Base-by-base conservation (phyloP, 1,284 basidiomycete genomes). In the Malassezia dermatis region DNA sequence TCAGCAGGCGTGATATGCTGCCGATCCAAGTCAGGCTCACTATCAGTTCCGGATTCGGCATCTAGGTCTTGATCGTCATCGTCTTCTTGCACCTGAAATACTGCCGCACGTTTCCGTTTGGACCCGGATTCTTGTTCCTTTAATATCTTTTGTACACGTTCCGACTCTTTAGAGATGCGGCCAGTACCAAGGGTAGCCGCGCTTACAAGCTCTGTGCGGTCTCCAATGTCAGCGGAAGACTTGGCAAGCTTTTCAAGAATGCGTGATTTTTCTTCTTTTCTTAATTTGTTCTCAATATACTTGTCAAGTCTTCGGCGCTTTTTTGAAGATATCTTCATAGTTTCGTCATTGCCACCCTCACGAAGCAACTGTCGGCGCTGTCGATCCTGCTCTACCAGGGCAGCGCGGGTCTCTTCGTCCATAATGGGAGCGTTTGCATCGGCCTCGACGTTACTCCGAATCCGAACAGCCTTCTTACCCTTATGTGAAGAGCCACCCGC, bases 221-320 rank as follows among this genome's bases (percentile, higher is more conserved):
- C 68, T 0, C 42, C 17, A 17, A 74, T 63, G 39, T 73, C 63
- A 1, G 60, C 57, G 4, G 68, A 71, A 4, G 63, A 60, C 50
- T 71, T 56, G 1, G 67, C 66, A 1, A 76, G 62, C 45, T 67
- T 66, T 31, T 62, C 58, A 47, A 76, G 64, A 49, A 76, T 61
- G 32, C 65, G 59, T 8, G 53, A 63, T 13, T 70, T 49, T 30
- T 69, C 64, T 47, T 75, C 71, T 61, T 75, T 73, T 41, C 73
- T 69, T 39, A 75, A 62, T 26, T 71, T 71, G 10, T 63, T 65
- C 39, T 67, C 70, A 30, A 76, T 72, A 59, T 70, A 76, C 12
- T 67, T 69, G 48, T 76, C 75, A 40, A 76, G 63, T 8, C 75
- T 64, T 57, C 73, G 71, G 19, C 66, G 62, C 66, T 75, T 75